Evolutionary conservation across 805 yeast species (phyloP).

Genomic region (Zygosaccharomyces gambellarensis): DNA sequence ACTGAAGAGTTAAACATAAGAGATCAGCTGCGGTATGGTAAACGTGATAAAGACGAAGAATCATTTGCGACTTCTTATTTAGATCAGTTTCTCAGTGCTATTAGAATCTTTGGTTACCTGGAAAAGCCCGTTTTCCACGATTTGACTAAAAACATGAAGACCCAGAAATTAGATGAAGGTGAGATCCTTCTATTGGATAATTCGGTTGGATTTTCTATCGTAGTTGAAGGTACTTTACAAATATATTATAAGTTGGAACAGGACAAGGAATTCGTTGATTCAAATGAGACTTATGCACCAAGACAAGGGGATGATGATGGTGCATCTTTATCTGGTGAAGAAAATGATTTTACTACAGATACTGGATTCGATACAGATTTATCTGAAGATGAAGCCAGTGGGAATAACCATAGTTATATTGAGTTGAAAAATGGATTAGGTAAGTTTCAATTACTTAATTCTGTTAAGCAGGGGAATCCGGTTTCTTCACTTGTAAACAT

Average conservation of each 20-base stretch:
- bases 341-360: constrained; percentile 29
- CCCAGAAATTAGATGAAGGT: constrained; percentile 72
- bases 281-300: background rate
- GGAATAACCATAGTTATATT: constrained; percentile 17
- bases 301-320: constrained; percentile 1
- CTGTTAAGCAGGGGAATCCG: constrained; percentile 78
- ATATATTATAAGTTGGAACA: constrained; percentile 57
- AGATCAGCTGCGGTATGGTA: constrained; percentile 1
- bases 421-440: constrained; percentile 26
- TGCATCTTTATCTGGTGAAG: constrained; percentile 24
- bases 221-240: constrained; percentile 85
- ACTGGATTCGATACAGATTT: constrained; percentile 35
- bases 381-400: constrained; percentile 6
- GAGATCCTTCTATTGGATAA: constrained; percentile 73
- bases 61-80: constrained; percentile 54
- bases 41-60: constrained; percentile 4
- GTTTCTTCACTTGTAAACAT: constrained; percentile 79
- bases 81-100: constrained; percentile 86
- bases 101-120: constrained; percentile 88
- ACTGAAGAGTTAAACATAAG: background rate
- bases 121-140: constrained; percentile 91
- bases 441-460: constrained; percentile 69
- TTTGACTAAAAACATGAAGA: constrained; percentile 84
- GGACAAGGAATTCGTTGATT: constrained; percentile 6
- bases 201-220: constrained; percentile 80